Percentiles rank a stretch among this genome's conserved stretches.
phyloP scores from a whole-genome alignment of 73 alveolate genomes.

The Breviolum minutum region DNA sequence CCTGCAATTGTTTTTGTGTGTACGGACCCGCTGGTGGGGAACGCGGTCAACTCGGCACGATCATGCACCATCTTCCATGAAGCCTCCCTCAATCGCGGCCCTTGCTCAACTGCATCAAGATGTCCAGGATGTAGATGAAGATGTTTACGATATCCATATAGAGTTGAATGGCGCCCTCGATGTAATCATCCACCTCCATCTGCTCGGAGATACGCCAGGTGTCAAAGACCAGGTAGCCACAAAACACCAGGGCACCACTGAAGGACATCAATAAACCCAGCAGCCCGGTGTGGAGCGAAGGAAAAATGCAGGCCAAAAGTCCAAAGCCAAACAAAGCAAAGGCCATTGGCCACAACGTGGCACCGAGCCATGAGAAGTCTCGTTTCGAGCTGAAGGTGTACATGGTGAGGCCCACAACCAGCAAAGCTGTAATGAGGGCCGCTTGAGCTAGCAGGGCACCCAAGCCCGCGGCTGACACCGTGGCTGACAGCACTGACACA shows the following conservation, averaged over 20 bases:
- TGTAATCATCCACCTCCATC: slow-evolving; percentile 76
- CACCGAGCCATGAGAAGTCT: slow-evolving; percentile 80
- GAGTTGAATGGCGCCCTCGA: slow-evolving; percentile 90
- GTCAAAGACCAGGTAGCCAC: slow-evolving; percentile 77
- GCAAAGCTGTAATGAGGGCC: slow-evolving; percentile 64
- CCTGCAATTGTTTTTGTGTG: too few relatives aligned
- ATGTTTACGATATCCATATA: slow-evolving; percentile 82
- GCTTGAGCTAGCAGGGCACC: slow-evolving; percentile 77
- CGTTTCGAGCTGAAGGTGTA: slow-evolving; percentile 93
- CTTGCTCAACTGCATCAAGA: slow-evolving; percentile 71
- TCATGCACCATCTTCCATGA: too few relatives aligned
- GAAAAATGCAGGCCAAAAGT: slow-evolving; percentile 40
- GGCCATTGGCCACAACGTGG: slow-evolving; percentile 48
- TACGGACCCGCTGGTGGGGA: too few relatives aligned
- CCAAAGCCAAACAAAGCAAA: slow-evolving; percentile 71
- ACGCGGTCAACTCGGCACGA: too few relatives aligned
- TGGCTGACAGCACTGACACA: slow-evolving; percentile 39
- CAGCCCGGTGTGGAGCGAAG: slow-evolving; percentile 72
- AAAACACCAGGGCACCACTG: slow-evolving; percentile 69
- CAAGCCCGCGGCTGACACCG: slow-evolving; percentile 39
- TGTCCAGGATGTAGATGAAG: slow-evolving; percentile 71
- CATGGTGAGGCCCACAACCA: slow-evolving; percentile 59
- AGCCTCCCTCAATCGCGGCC: not conserved
- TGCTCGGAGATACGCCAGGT: slow-evolving; percentile 91
- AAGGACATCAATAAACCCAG: slow-evolving; percentile 60